Base-by-base conservation (phyloP, 2,329 filamentous ascomycete species). In the Penicillium sp. region DNA sequence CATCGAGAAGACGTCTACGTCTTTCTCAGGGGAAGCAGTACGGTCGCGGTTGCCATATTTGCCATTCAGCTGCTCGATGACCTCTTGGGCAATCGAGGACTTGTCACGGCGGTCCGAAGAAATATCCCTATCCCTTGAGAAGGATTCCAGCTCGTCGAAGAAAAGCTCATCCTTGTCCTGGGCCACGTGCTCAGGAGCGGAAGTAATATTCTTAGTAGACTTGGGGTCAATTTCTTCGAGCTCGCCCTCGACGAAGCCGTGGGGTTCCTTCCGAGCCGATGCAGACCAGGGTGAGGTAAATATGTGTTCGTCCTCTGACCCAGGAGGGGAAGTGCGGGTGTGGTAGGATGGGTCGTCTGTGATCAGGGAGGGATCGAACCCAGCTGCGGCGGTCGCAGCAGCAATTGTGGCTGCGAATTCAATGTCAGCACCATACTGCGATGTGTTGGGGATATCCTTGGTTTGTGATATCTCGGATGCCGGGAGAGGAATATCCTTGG, bases 321-420 rank as follows among this genome's bases (percentile, higher is more conserved):
- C 82, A 4, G 85, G 85, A 8, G 86, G 85, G 1, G 86, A 88
- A 51, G 84, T 81, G 29, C 87, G 84, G 49, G 79, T 81, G 61
- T 83, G 83, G 65, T 86, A 90, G 1, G 72, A 76, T 0, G 84
- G 82, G 63, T 90, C 81, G 44, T 89, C 78, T 35, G 88, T 86
- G 44, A 90, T 85, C 55, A 90, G 84, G 39, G 88, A 82, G 5
- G 86, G 84, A 65, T 89, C 82, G 60, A 91, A 90, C 0, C 88
- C 88, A 44, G 85, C 83, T n/a, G 85, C 82, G 66, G 86, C 76
- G 47, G 89, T 78, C 1, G 85, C 87, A 46, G 87, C 89, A 55
- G 87, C 87, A 45, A 90, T 74, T 3, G 83, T 85, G 29, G 88
- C 88, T 8, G 86, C 84, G 62, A 91, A 90, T 50, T 85, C 85